phyloP scores from a whole-genome alignment of 306 rosid genomes.

The Ziziphus jujuba region DNA sequence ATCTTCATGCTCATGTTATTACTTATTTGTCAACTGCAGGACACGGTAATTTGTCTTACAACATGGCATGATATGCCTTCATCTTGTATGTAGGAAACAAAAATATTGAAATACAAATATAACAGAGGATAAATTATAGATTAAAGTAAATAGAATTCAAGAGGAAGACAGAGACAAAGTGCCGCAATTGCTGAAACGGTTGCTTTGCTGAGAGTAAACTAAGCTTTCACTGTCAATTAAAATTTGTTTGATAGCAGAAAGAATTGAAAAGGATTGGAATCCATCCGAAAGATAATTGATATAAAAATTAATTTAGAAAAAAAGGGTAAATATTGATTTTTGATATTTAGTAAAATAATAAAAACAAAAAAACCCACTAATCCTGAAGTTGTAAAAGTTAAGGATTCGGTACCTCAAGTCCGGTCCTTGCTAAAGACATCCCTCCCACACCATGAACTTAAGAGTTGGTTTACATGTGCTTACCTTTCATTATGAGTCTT shows the following conservation, averaged over 20 bases:
- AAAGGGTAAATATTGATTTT: too few species aligned
- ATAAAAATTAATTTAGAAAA: too few species aligned
- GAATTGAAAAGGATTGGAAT: slow-evolving; percentile 64
- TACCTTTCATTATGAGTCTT: too few species aligned
- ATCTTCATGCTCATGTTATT: slow-evolving; percentile 19
- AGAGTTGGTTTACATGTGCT: too few species aligned
- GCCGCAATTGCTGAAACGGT: slow-evolving; percentile 52
- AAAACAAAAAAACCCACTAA: too few species aligned
- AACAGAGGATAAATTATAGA: not conserved
- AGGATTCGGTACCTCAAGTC: too few species aligned
- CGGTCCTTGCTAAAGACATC: too few species aligned
- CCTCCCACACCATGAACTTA: too few species aligned
- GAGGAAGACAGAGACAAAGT: slow-evolving; percentile 22
- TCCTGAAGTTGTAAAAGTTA: too few species aligned
- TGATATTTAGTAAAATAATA: too few species aligned
- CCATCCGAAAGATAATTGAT: slow-evolving; percentile 42
- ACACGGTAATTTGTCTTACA: slow-evolving; percentile 74
- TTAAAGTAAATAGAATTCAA: not conserved
- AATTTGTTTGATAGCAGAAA: slow-evolving; percentile 46
- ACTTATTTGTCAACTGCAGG: slow-evolving; percentile 46
- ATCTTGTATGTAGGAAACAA: not conserved
- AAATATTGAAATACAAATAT: not conserved
- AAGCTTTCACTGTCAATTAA: slow-evolving; percentile 37
- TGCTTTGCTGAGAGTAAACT: slow-evolving; percentile 53
- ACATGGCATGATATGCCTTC: slow-evolving; percentile 68